Conservation (phyloP, 2,329 filamentous ascomycete species). For the Arthrobotrys entomopaga region DNA sequence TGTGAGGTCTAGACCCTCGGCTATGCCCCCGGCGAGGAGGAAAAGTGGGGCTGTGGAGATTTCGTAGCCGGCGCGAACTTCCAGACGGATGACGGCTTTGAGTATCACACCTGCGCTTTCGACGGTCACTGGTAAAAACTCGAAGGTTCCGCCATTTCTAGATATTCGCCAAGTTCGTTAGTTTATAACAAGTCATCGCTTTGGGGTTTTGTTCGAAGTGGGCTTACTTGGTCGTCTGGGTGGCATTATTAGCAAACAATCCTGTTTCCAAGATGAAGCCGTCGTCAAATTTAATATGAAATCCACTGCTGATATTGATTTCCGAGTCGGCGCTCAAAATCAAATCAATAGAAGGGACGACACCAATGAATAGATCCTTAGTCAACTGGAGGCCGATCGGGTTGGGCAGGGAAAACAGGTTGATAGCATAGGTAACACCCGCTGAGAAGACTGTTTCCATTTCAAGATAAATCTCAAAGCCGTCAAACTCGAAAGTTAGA, state of each 20-base stretch:
- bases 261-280: slow-evolving; percentile 65
- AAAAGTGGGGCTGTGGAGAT: slow-evolving; percentile 59
- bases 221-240: slow-evolving; percentile 66
- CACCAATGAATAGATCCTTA: slow-evolving; percentile 64
- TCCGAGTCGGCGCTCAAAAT: slow-evolving; percentile 65
- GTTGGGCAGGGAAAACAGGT: slow-evolving; percentile 65
- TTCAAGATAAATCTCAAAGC: slow-evolving; percentile 67
- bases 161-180: not conserved
- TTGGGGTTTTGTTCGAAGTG: not conserved
- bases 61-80: slow-evolving; percentile 64
- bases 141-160: slow-evolving; percentile 68
- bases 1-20: slow-evolving; percentile 49
- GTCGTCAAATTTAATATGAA: slow-evolving; percentile 69
- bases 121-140: slow-evolving; percentile 69
- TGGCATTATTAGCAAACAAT: slow-evolving; percentile 66
- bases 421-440: slow-evolving; percentile 65
- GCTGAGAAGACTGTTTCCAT: slow-evolving; percentile 64
- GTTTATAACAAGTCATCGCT: not conserved
- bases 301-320: slow-evolving; percentile 67
- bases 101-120: slow-evolving; percentile 64
- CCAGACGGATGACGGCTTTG: slow-evolving; percentile 65
- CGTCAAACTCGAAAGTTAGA: slow-evolving; percentile 66
- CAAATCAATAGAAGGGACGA: slow-evolving; percentile 67
- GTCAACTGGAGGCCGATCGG: slow-evolving; percentile 63
- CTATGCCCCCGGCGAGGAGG: slow-evolving; percentile 54